Evolutionary conservation across 176 grass and related monocot genomes (phyloP), one percentile per base, ranked within the genome.

Genomic region (Aegilops speltoides): DNA sequence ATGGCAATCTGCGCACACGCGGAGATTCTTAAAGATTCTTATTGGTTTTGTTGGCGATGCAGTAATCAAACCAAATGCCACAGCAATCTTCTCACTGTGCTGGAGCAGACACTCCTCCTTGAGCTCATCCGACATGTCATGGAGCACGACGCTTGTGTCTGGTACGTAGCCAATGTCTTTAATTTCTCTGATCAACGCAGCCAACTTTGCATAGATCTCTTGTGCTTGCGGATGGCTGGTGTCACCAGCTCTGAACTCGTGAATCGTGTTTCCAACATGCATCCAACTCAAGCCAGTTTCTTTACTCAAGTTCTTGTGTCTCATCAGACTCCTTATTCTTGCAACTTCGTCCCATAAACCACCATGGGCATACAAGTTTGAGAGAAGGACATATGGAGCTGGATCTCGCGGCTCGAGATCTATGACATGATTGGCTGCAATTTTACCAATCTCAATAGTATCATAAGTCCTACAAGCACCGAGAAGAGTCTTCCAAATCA

Each of bases 271-370:
- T 63, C 87, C 93, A 56, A 92, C 86, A 65, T 95, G 86, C 46
- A 98, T 80, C 96, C 93, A 98, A 79, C 93, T 98, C 86, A 92
- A 88, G 32, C 96, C 96, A 73, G 88, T 92, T 78, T 92, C 96
- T 88, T 98, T 98, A 69, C 82, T 94, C 82, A 98, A 80, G 4
- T 91, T 94, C 65, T 68, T 88, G 50, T 91, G 88, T 84, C 89
- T 92, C 96, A 98, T 98, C 52, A 59, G 7, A 75, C 80, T 75
- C 81, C 93, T 95, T 77, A 95, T 85, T 62, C 74, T 84, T 29
- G 89, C 93, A 25, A 95, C 96, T 75, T 87, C 83, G 64, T 98
- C 91, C 91, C 93, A 98, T 85, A 90, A 84, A 14, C 91, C 91
- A 73, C 88, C 95, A 70, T 93, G 90, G 3, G 96, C 93, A 69